A percentile compares a stretch with the other conserved stretches of the same genome.
phyloP scores from a whole-genome alignment of 2,329 filamentous ascomycete species.

The Teratosphaeria destructans region DNA sequence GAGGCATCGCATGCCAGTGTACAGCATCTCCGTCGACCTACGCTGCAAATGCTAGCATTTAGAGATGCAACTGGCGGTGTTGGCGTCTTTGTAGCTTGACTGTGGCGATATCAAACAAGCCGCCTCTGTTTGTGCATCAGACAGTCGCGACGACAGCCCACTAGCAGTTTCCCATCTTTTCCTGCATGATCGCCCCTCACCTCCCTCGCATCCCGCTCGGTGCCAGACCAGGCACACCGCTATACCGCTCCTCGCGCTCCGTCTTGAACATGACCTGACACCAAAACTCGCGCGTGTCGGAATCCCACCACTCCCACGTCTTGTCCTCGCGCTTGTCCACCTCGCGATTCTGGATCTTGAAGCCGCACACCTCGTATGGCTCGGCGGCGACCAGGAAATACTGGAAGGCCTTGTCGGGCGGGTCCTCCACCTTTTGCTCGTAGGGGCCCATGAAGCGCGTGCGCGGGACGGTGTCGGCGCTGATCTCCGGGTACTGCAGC shows the following conservation, averaged over 20 bases:
- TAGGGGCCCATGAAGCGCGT: constrained; percentile 97
- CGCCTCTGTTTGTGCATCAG: not conserved
- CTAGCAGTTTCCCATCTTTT: not conserved
- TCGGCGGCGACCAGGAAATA: constrained; percentile 92
- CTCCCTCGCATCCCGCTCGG: constrained; percentile 30
- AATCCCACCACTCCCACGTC: constrained; percentile 93
- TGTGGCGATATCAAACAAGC: no score
- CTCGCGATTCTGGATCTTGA: constrained; percentile 90
- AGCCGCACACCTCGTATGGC: constrained; percentile 94
- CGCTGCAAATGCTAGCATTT: no score
- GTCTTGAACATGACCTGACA: constrained; percentile 97
- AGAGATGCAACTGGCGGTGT: no score
- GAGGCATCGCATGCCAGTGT: no score
- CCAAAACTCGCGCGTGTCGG: constrained; percentile 94
- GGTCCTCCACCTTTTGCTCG: constrained; percentile 87
- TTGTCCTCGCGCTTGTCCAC: constrained; percentile 79
- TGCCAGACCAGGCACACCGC: constrained; percentile 54
- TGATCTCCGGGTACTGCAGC: constrained; percentile 88
- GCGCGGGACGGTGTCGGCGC: constrained; percentile 61
- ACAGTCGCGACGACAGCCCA: not conserved
- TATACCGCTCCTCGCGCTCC: constrained; percentile 84
- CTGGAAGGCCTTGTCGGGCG: constrained; percentile 84
- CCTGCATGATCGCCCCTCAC: not conserved
- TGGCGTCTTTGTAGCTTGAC: no score
- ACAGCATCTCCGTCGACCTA: no score